Conservation (phyloP, 148 eudicot genomes). For the Rhododendron griersonianum region DNA sequence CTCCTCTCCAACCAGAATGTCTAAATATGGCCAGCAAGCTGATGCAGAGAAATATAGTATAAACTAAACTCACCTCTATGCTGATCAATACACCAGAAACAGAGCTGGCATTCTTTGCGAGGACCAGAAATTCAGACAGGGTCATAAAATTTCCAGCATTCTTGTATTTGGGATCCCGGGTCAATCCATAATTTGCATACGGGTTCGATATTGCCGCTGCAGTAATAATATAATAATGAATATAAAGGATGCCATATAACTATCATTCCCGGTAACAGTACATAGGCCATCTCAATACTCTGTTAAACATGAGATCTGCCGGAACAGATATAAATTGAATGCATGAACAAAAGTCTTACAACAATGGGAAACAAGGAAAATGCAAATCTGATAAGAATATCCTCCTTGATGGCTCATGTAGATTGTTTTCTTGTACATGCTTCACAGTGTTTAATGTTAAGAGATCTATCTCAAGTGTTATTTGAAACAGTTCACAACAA, state of each 20-base stretch:
- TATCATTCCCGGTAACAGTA: neutral
- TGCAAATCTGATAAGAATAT: neutral
- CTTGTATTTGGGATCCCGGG: constrained; percentile 45
- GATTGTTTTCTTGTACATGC: neutral
- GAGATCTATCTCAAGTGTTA: neutral
- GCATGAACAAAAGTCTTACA: neutral
- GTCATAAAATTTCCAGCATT: constrained; percentile 38
- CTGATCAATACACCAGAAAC: constrained; percentile 67
- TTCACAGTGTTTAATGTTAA: neutral
- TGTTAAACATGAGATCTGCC: neutral
- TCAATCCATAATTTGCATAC: constrained; percentile 21
- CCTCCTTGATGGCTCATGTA: neutral
- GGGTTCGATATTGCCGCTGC: constrained; percentile 69
- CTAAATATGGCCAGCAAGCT: neutral
- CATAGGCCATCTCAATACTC: neutral
- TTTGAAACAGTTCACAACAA: neutral
- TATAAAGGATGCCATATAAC: neutral
- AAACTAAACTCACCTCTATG: constrained; percentile 64
- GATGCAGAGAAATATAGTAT: neutral
- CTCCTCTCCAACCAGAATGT: neutral
- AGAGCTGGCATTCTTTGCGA: constrained; percentile 51
- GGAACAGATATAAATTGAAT: neutral
- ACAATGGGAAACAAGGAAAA: neutral
- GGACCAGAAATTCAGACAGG: constrained; percentile 46
- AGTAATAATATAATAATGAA: constrained; percentile 14